Percentiles rank a stretch among this genome's conserved stretches.
These are phyloP conservation scores for Domatiomyces globalis DNA, from an alignment of 2,329 filamentous ascomycete genomes.

Conservation along the genomic window DNA sequence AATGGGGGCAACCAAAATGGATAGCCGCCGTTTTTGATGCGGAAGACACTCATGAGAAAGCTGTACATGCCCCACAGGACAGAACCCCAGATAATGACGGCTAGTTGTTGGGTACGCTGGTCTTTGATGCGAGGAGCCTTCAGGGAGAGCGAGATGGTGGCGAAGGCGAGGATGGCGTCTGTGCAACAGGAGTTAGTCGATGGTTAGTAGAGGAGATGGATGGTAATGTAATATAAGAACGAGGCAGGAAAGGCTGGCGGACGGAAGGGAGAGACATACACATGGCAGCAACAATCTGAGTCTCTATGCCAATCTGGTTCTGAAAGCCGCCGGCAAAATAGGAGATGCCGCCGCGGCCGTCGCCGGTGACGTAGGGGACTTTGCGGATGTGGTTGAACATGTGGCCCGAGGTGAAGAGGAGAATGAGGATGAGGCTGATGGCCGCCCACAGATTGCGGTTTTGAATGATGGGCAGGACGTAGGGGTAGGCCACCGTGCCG, in stretches of 20 bases:
- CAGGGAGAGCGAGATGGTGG: slow-evolving; percentile 75
- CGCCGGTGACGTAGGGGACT: slow-evolving; percentile 76
- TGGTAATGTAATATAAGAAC: background rate
- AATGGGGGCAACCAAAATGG: slow-evolving; percentile 91
- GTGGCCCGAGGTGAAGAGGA: slow-evolving; percentile 88
- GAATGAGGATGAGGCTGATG: slow-evolving; percentile 70
- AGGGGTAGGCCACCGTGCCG: slow-evolving; percentile 58
- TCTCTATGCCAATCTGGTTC: slow-evolving; percentile 86
- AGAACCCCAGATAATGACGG: slow-evolving; percentile 64
- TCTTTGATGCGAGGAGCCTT: slow-evolving; percentile 85
- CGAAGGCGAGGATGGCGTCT: slow-evolving; percentile 75
- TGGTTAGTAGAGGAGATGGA: no score
- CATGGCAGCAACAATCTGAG: slow-evolving; percentile 82
- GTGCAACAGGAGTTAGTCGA: slow-evolving; percentile 6
- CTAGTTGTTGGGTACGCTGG: slow-evolving; percentile 61
- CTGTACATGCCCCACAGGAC: slow-evolving; percentile 77
- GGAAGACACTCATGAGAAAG: slow-evolving; percentile 85
- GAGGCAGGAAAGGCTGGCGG: no score
- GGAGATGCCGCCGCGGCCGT: slow-evolving; percentile 70
- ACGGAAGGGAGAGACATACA: slow-evolving; percentile 50
- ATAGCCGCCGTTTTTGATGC: slow-evolving; percentile 87
- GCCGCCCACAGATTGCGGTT: slow-evolving; percentile 92
- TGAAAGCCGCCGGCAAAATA: slow-evolving; percentile 91
- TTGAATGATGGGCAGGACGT: slow-evolving; percentile 65
- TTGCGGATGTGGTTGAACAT: slow-evolving; percentile 99